Percentiles rank a stretch among this genome's conserved stretches.
Conservation (phyloP, 768 basidiomycete genomes). For the Hericium alpestre region DNA sequence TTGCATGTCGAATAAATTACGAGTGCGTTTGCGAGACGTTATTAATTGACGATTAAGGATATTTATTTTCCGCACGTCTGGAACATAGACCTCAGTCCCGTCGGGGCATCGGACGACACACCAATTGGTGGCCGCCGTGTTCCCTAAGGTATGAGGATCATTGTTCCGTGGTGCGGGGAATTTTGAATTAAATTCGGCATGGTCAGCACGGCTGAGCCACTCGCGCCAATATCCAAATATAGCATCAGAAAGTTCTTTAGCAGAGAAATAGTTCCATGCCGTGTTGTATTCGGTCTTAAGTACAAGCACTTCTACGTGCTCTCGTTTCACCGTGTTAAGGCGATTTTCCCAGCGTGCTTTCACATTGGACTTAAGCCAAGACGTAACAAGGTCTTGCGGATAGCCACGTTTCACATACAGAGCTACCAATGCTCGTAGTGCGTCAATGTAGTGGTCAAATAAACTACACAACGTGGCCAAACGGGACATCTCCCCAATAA, state of each 20-base stretch:
- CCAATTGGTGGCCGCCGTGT: background rate
- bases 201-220: slow-evolving; percentile 2
- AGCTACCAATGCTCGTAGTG: background rate
- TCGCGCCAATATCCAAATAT: slow-evolving; percentile 20
- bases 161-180: background rate
- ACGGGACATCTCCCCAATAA: background rate
- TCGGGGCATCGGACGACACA: background rate
- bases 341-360: too few relatives aligned
- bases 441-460: background rate
- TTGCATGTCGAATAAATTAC: slow-evolving; percentile 16
- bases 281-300: too few relatives aligned
- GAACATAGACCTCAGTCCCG: background rate
- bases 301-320: too few relatives aligned
- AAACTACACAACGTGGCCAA: background rate
- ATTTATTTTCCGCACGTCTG: slow-evolving; percentile 3
- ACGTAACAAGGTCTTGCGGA: background rate
- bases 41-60: slow-evolving; percentile 11
- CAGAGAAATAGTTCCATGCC: too few relatives aligned
- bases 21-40: slow-evolving; percentile 14
- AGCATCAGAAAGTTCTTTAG: slow-evolving; percentile 13
- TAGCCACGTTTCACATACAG: background rate
- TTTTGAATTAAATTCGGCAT: background rate
- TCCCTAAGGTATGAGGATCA: background rate
- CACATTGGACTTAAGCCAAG: too few relatives aligned
- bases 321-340: too few relatives aligned